phyloP scores from a whole-genome alignment of 352 stramenopile genomes.

The Phytopythium helicoides region DNA sequence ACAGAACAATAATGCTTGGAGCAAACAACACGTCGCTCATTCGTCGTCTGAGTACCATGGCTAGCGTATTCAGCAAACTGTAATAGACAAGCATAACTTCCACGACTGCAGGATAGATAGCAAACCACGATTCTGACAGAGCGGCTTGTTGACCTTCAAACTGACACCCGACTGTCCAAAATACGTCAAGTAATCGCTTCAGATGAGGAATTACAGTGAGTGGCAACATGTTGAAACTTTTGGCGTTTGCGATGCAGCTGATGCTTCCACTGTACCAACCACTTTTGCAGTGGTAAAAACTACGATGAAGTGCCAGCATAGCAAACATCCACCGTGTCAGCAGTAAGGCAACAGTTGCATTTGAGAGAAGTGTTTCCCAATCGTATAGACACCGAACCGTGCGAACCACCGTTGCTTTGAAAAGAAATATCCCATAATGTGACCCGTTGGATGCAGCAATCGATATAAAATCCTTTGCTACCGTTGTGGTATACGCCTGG shows the following conservation, averaged over 20 bases:
- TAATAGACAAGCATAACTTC: constrained; percentile 22
- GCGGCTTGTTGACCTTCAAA: constrained; percentile 20
- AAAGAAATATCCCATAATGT: constrained; percentile 27
- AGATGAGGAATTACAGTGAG: constrained; percentile 16
- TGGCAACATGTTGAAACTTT: constrained; percentile 13
- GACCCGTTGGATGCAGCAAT: constrained; percentile 15
- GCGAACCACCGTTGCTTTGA: constrained; percentile 1
- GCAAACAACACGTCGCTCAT: constrained; percentile 18
- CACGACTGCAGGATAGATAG: constrained; percentile 21
- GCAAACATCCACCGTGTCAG: constrained; percentile 30
- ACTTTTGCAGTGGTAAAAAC: background rate
- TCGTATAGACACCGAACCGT: constrained; percentile 25
- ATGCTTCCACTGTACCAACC: constrained; percentile 10
- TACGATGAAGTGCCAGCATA: constrained; percentile 8
- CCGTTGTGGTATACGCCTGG: background rate
- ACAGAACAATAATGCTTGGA: constrained; percentile 13
- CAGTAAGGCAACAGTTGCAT: constrained; percentile 22
- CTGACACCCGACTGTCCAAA: constrained; percentile 16
- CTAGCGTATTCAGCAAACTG: constrained; percentile 18
- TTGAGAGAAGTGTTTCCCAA: constrained; percentile 33
- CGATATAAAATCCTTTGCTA: background rate
- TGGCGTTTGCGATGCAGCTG: constrained; percentile 12
- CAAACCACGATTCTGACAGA: constrained; percentile 21
- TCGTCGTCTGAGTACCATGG: constrained; percentile 10
- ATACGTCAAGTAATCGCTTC: constrained; percentile 14